Percentiles rank a stretch among this genome's conserved stretches.
These are phyloP conservation scores for Alternaria metachromatica DNA, from an alignment of 2,329 filamentous ascomycete species.

Conservation along the genomic window DNA sequence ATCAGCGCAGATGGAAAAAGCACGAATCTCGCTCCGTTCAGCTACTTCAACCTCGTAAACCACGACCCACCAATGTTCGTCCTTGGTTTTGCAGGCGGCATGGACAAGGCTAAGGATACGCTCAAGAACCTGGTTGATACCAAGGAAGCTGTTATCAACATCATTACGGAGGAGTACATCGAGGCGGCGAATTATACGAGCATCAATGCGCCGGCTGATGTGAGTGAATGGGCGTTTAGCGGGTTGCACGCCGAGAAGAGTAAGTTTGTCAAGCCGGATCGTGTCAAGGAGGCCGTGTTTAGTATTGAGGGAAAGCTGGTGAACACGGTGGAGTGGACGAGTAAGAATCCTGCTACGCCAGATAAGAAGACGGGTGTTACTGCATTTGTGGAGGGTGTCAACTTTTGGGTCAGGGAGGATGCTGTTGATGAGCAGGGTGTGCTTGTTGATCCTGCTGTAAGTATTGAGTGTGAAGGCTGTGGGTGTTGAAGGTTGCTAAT, in stretches of 20 bases:
- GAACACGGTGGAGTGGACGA: conserved; percentile 78
- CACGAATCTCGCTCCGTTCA: conserved; percentile 85
- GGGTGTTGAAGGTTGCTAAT: neutral
- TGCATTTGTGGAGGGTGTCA: conserved; percentile 79
- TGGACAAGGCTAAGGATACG: conserved; percentile 75
- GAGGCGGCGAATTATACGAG: conserved; percentile 86
- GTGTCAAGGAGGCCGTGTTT: conserved; percentile 84
- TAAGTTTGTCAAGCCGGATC: conserved; percentile 69
- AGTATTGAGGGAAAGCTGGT: conserved; percentile 81
- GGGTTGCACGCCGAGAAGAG: conserved; percentile 75
- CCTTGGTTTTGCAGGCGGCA: conserved; percentile 64
- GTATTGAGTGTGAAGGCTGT: conserved; percentile 29
- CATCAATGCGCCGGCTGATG: conserved; percentile 78
- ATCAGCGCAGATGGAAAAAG: conserved; percentile 65
- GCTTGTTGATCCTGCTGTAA: conserved; percentile 72
- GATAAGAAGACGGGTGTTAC: conserved; percentile 78
- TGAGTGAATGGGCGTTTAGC: conserved; percentile 79
- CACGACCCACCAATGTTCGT: conserved; percentile 88
- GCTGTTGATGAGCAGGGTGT: conserved; percentile 80
- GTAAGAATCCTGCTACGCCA: conserved; percentile 62
- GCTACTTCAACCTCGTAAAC: conserved; percentile 82
- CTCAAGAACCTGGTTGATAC: conserved; percentile 75
- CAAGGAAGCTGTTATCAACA: conserved; percentile 79
- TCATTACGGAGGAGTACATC: conserved; percentile 82
- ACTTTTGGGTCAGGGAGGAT: conserved; percentile 90